These are phyloP conservation scores for Exophiala oligosperma DNA, from an alignment of 2,329 filamentous ascomycete genomes.

Conservation along the genomic window DNA sequence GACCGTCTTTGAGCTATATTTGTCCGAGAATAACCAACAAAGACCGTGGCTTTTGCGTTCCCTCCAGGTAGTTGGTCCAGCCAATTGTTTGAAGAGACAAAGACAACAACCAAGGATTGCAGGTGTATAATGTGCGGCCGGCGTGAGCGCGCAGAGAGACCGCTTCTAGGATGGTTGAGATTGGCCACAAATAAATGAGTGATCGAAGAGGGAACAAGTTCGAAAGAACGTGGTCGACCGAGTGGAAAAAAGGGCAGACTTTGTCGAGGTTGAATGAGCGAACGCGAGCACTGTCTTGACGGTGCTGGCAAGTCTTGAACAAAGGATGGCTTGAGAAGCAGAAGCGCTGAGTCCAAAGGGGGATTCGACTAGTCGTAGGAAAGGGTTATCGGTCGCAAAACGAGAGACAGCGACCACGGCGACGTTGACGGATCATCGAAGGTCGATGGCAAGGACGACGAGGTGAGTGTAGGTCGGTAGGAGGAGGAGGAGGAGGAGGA, in stretches of 20 bases:
- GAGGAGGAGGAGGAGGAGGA: slow-evolving; percentile 10
- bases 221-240: slow-evolving; percentile 17
- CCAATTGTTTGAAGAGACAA: slow-evolving; percentile 22
- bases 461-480: slow-evolving; percentile 2
- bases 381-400: slow-evolving; percentile 29
- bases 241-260: slow-evolving; percentile 9
- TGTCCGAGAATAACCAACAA: slow-evolving; percentile 17
- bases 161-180: background rate
- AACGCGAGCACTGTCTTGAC: slow-evolving; percentile 24
- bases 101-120: slow-evolving; percentile 9
- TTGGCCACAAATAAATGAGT: slow-evolving; percentile 3
- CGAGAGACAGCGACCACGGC: slow-evolving; percentile 32
- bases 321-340: slow-evolving; percentile 8
- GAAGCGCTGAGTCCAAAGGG: slow-evolving; percentile 10
- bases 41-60: slow-evolving; percentile 5
- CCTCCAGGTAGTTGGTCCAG: slow-evolving; percentile 22
- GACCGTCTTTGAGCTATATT: slow-evolving; percentile 21
- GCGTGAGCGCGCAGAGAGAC: slow-evolving; percentile 2
- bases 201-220: slow-evolving; percentile 5
- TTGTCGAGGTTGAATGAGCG: slow-evolving; percentile 20
- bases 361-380: slow-evolving; percentile 23
- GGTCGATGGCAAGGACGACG: slow-evolving; percentile 23
- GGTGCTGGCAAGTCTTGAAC: slow-evolving; percentile 25
- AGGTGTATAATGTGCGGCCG: background rate
- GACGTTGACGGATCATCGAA: slow-evolving; percentile 31